Evolutionary conservation across 306 rosid genomes (phyloP).

Genomic region (Ormosia emarginata): DNA sequence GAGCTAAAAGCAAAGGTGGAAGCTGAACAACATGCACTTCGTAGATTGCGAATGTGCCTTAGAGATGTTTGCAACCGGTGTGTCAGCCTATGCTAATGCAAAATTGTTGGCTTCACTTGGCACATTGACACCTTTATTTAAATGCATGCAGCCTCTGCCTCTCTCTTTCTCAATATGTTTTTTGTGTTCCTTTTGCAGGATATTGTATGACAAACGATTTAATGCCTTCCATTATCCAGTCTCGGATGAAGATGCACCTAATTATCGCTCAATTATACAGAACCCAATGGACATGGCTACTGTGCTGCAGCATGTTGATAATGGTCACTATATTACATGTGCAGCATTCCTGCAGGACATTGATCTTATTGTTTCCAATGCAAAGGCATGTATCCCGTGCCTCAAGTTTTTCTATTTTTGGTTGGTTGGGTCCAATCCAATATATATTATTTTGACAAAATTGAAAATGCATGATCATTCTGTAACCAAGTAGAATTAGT

Average conservation of each 20-base stretch:
- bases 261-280: slow-evolving; percentile 84
- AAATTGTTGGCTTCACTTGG: neutral
- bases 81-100: slow-evolving; percentile 20
- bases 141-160: neutral
- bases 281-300: slow-evolving; percentile 94
- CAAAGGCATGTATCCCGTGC: slow-evolving; percentile 57
- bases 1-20: slow-evolving; percentile 91
- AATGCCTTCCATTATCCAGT: slow-evolving; percentile 91
- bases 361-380: slow-evolving; percentile 88
- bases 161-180: neutral
- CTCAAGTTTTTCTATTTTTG: neutral
- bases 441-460: neutral
- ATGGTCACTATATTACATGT: slow-evolving; percentile 76
- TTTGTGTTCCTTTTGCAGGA: slow-evolving; percentile 46
- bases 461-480: neutral
- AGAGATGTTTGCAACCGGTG: slow-evolving; percentile 98
- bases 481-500: neutral
- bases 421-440: neutral
- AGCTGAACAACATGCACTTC: slow-evolving; percentile 97
- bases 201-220: slow-evolving; percentile 92
- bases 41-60: slow-evolving; percentile 97
- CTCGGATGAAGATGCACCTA: slow-evolving; percentile 94
- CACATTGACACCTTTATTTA: neutral
- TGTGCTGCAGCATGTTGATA: slow-evolving; percentile 83
- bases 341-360: slow-evolving; percentile 79